phyloP scores from a whole-genome alignment of 140 eudicot genomes.

The Eryngium alpinum region DNA sequence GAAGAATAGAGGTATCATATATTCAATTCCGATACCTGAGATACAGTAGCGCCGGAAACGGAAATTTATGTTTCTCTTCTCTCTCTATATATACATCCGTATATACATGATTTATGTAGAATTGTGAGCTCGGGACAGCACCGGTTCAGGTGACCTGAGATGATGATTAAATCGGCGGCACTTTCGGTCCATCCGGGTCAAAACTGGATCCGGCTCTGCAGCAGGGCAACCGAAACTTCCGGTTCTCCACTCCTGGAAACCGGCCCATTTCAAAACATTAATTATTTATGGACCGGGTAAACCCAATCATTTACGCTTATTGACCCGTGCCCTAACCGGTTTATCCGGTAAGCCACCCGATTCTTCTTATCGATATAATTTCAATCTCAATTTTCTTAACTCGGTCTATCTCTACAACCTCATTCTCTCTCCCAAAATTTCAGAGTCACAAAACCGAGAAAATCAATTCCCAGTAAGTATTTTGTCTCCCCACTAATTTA shows the following conservation, averaged over 20 bases:
- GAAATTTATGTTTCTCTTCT: no score
- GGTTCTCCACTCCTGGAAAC: constrained; percentile 20
- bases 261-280: constrained; percentile 13
- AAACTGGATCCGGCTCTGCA: not conserved
- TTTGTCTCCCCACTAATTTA: not conserved
- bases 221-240: constrained; percentile 21
- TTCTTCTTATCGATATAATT: constrained; percentile 33
- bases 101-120: no score
- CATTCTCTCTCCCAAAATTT: not conserved
- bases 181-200: constrained; percentile 10
- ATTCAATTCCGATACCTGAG: no score
- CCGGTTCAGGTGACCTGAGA: constrained; percentile 5
- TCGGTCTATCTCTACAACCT: constrained; percentile 35
- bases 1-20: no score
- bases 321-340: constrained; percentile 54
- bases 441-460: constrained; percentile 9
- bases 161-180: not conserved
- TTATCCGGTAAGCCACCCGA: constrained; percentile 54
- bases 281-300: constrained; percentile 20
- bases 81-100: no score
- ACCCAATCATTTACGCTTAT: constrained; percentile 29
- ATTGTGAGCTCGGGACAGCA: not conserved
- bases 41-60: no score
- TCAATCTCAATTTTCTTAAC: constrained; percentile 39
- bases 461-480: constrained; percentile 40